Percentiles rank a stretch among this genome's conserved stretches.
phyloP scores from a whole-genome alignment of 306 rosid genomes.

The Astragalus membranaceus region DNA sequence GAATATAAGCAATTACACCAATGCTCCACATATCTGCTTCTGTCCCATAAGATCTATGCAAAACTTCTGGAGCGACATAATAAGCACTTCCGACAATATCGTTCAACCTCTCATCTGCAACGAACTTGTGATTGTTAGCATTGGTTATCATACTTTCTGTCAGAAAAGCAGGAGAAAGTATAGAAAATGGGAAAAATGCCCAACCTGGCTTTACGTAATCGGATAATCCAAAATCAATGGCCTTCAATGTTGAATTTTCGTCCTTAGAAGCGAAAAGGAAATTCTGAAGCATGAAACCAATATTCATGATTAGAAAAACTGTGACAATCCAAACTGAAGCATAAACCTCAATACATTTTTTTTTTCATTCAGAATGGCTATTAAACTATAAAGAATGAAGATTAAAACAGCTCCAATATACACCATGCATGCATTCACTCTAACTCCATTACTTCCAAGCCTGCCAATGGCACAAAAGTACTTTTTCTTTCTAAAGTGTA shows the following conservation, averaged over 20 bases:
- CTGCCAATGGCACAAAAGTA: too few relatives aligned
- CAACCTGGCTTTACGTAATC: constrained; percentile 82
- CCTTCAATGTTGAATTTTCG: constrained; percentile 52
- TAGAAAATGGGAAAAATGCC: neutral
- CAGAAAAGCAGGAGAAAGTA: neutral
- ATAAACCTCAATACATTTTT: too few relatives aligned
- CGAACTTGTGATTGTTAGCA: constrained; percentile 3
- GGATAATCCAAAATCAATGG: constrained; percentile 73
- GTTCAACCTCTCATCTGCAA: constrained; percentile 71
- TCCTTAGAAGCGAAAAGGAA: constrained; percentile 58
- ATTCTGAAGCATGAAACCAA: constrained; percentile 47
- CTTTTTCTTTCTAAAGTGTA: too few relatives aligned
- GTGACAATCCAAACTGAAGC: neutral
- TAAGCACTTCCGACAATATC: constrained; percentile 49
- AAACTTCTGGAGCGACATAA: constrained; percentile 22
- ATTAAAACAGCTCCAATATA: too few relatives aligned
- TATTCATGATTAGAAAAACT: neutral
- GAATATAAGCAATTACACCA: constrained; percentile 19
- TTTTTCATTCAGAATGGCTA: too few relatives aligned
- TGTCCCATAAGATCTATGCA: constrained; percentile 23
- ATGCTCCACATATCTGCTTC: constrained; percentile 22
- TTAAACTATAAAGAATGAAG: too few relatives aligned
- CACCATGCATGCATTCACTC: too few relatives aligned
- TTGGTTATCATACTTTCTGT: neutral
- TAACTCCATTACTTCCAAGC: too few relatives aligned